These are phyloP conservation scores for Hypoxylon perforatum DNA, from an alignment of 495 filamentous ascomycete species.

Conservation along the genomic window DNA sequence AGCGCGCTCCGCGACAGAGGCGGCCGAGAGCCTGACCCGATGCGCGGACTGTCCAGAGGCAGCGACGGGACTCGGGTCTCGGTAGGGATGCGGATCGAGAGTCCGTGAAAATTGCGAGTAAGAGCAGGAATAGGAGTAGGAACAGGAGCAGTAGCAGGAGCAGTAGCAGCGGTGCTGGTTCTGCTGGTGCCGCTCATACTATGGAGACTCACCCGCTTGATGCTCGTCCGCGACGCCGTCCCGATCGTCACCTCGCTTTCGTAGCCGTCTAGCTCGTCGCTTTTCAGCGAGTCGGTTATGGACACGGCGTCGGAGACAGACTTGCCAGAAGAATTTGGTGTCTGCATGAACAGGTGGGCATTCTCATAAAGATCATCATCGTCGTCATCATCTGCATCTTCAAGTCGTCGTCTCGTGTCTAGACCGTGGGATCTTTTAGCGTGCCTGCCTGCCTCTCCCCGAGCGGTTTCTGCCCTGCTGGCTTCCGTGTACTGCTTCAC, in stretches of 20 bases:
- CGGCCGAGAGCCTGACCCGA: slow-evolving; percentile 40
- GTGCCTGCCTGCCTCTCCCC: too few relatives aligned
- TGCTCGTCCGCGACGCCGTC: background rate
- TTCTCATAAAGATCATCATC: background rate
- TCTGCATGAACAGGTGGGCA: too few relatives aligned
- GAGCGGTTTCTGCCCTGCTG: too few relatives aligned
- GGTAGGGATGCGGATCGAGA: too few relatives aligned
- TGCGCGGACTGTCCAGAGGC: slow-evolving; percentile 26
- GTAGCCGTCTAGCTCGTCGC: slow-evolving; percentile 15
- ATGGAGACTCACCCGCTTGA: background rate
- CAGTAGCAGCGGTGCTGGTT: background rate
- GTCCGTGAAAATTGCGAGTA: too few relatives aligned
- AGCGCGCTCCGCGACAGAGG: slow-evolving; percentile 41
- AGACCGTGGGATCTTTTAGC: too few relatives aligned
- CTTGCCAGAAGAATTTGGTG: slow-evolving; percentile 1
- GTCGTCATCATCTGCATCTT: background rate
- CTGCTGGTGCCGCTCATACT: too few relatives aligned
- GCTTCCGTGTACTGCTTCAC: too few relatives aligned
- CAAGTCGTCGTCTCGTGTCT: too few relatives aligned
- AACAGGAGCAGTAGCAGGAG: background rate
- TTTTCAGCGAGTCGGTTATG: slow-evolving; percentile 14
- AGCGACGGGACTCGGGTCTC: too few relatives aligned
- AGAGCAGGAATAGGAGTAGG: too few relatives aligned
- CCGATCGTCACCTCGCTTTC: slow-evolving; percentile 8
- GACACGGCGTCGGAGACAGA: background rate